phyloP scores from a whole-genome alignment of 768 basidiomycete genomes.

The Mycena capillaripes region DNA sequence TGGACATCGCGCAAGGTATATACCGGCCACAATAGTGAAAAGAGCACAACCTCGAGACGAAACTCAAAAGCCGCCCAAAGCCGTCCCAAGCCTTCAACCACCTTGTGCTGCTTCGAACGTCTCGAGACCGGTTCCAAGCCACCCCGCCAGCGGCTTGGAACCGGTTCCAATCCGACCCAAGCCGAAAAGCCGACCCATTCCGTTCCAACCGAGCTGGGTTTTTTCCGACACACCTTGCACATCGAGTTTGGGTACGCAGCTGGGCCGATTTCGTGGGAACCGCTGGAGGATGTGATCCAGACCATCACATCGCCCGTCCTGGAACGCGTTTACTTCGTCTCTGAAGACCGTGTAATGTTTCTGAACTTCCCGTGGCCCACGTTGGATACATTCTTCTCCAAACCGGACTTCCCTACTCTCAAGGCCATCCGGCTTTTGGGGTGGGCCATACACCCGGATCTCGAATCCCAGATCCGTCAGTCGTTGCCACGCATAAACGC shows the following conservation, averaged over 20 bases:
- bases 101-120: too few relatives aligned
- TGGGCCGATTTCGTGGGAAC: neutral
- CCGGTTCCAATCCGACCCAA: too few relatives aligned
- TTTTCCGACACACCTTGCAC: neutral
- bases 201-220: too few relatives aligned
- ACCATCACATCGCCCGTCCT: neutral
- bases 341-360: neutral
- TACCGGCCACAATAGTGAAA: too few relatives aligned
- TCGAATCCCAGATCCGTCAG: neutral
- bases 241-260: neutral
- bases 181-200: too few relatives aligned
- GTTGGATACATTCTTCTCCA: neutral
- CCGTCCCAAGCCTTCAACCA: too few relatives aligned
- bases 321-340: neutral
- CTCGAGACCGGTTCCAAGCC: too few relatives aligned
- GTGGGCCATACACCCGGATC: neutral
- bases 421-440: neutral
- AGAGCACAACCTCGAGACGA: too few relatives aligned
- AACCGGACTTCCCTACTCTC: neutral
- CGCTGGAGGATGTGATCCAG: constrained; percentile 1
- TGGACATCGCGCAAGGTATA: too few relatives aligned
- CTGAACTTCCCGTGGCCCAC: neutral
- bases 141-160: neutral
- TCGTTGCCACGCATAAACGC: neutral
- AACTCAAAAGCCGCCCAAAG: too few relatives aligned